phyloP scores from a whole-genome alignment of 129 eudicot genomes.

The Gnaphalium uliginosum region DNA sequence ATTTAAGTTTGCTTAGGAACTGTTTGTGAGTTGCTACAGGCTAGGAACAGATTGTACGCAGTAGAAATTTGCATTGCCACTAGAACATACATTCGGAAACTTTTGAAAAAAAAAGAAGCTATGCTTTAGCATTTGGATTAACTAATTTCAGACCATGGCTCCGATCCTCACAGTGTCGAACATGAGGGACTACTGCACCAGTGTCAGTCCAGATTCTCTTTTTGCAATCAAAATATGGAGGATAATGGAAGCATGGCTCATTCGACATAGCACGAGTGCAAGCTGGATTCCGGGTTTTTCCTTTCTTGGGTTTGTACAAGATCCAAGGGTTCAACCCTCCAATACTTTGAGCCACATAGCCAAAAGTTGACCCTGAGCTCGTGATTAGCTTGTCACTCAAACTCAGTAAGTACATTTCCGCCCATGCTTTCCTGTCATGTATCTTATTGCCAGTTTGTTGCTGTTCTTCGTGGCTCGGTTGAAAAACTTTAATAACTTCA shows the following conservation, averaged over 20 bases:
- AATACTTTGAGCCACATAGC: slow-evolving; percentile 82
- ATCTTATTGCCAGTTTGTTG: slow-evolving; percentile 57
- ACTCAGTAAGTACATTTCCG: no score
- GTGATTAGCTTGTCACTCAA: slow-evolving; percentile 64
- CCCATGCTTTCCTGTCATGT: slow-evolving; percentile 69
- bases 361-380: slow-evolving; percentile 85
- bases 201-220: slow-evolving; percentile 54
- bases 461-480: slow-evolving; percentile 72
- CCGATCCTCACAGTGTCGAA: slow-evolving; percentile 76
- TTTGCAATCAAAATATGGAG: slow-evolving; percentile 69
- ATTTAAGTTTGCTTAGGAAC: no score
- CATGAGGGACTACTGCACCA: slow-evolving; percentile 61
- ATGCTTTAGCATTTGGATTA: slow-evolving; percentile 23
- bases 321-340: slow-evolving; percentile 89
- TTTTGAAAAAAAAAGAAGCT: background rate
- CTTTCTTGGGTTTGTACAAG: slow-evolving; percentile 65
- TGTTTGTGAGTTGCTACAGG: no score
- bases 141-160: slow-evolving; percentile 76
- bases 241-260: slow-evolving; percentile 86
- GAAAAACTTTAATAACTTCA: slow-evolving; percentile 55
- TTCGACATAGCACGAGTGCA: slow-evolving; percentile 66
- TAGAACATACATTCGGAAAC: slow-evolving; percentile 21
- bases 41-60: no score
- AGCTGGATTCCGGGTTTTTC: slow-evolving; percentile 59
- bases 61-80: background rate